phyloP scores from a whole-genome alignment of 1,284 basidiomycete genomes.

The Butyriboletus appendiculatus region DNA sequence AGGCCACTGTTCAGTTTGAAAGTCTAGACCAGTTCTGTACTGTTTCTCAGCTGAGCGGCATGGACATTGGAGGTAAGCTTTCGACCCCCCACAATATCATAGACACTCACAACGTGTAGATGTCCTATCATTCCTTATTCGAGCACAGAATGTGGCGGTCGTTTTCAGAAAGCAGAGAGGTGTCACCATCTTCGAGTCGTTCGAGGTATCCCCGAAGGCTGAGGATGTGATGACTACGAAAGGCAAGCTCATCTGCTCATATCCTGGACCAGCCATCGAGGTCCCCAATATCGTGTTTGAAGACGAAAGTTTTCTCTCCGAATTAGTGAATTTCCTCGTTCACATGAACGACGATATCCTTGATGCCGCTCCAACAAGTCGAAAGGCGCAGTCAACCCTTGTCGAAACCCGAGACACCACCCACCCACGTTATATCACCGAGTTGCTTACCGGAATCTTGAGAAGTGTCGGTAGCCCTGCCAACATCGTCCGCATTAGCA shows the following conservation, averaged over 20 bases:
- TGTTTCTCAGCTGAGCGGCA: conserved; percentile 13
- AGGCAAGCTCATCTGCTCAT: conserved; percentile 39
- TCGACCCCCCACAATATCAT: fast-evolving
- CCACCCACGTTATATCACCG: conserved; percentile 39
- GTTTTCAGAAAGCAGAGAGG: conserved; percentile 30
- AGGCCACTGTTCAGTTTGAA: conserved; percentile 4
- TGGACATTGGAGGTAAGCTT: conserved; percentile 21
- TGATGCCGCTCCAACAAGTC: conserved; percentile 7
- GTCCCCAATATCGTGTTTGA: conserved; percentile 21
- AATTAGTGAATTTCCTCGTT: conserved; percentile 34
- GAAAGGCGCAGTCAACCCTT: conserved; percentile 20
- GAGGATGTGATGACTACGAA: conserved; percentile 27
- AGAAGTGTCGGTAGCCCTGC: conserved; percentile 24
- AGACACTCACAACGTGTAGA: conserved; percentile 12
- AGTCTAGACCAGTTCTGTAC: conserved; percentile 4
- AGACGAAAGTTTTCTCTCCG: conserved; percentile 21
- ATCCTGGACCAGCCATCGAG: conserved; percentile 36
- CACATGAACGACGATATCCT: conserved; percentile 29
- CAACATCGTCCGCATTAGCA: conserved; percentile 25
- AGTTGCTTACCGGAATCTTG: conserved; percentile 39
- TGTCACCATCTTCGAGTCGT: conserved; percentile 35
- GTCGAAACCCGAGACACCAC: conserved; percentile 31
- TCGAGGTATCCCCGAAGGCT: conserved; percentile 32
- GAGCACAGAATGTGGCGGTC: conserved; percentile 40
- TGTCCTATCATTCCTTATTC: conserved; percentile 31